Base-by-base conservation (phyloP, 768 basidiomycete species). In the Phlebiopsis gigantea region DNA sequence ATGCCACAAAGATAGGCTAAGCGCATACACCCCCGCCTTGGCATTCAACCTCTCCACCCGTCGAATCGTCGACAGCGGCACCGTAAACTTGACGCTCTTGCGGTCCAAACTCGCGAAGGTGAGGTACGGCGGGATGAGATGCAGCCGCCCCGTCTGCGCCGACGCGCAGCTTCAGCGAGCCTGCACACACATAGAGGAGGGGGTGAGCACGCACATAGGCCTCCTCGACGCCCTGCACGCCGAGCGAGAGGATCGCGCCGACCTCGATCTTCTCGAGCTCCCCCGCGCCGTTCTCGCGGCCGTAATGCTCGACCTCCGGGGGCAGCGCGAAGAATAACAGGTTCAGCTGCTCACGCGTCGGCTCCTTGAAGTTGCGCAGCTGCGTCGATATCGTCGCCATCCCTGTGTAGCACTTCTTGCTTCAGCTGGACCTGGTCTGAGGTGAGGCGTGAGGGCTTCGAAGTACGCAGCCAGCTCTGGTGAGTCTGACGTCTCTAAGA, bases 41-140 rank as follows among this genome's bases (percentile, higher is more conserved):
- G 93, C 88, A 69, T 96, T 97, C 52, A 98, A 79, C 47, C 93
- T 77, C 72, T 99, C 97, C 21, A 99, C 97, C 55, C 97, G 78
- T 51, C 97, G 83, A 63, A 99, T 84, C 5, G 93, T 93, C 53
- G 88, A 93, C 43, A 99, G 79, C 28, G 97, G 96, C 8, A 98
- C 73, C 7, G 93, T 93, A 72, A 93, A 93, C 44, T 87, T 80
- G 57, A 94, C 93, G 22, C 92, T 94, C 68, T 93, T 93, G 66
- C 88, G 84, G 71, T 99, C 97, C 24, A 96, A 72, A 5, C 93
- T 96, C 12, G 85, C 74, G 72, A 98, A 99, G 19, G 90, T 83
- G 8, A 99, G 79, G 72, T 89, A 98, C 0, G 94, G 93, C 9
- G 93, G 83, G 58, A 96, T 79, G 43, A 99, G 79, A 67, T 93